These are phyloP conservation scores for Fraxinus latifolia DNA, from an alignment of 305 asterid species.

Conservation along the genomic window DNA sequence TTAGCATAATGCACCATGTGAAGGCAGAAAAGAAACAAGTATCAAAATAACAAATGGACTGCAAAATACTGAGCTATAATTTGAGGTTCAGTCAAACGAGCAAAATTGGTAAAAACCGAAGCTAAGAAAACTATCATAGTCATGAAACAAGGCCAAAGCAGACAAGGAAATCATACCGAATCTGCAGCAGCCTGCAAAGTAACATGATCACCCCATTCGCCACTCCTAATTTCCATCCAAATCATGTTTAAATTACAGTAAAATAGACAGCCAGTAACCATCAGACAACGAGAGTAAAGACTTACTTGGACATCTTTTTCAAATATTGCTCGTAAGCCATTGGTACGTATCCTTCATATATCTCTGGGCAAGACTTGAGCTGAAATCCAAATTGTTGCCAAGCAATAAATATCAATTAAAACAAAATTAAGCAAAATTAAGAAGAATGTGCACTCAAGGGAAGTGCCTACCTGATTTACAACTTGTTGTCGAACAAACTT, in stretches of 20 bases:
- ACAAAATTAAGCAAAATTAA: slow-evolving; percentile 16
- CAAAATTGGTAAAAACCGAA: not conserved
- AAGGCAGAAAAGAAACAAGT: not conserved
- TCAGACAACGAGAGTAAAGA: slow-evolving; percentile 20
- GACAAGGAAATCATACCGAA: slow-evolving; percentile 44
- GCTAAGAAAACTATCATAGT: not conserved
- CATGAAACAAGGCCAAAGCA: not conserved
- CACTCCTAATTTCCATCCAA: slow-evolving; percentile 46
- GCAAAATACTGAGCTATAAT: not conserved
- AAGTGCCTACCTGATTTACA: slow-evolving; percentile 67
- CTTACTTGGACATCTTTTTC: slow-evolving; percentile 79
- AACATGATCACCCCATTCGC: slow-evolving; percentile 99
- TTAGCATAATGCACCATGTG: not conserved
- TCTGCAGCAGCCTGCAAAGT: slow-evolving; percentile 94
- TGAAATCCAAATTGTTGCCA: slow-evolving; percentile 37
- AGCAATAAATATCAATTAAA: slow-evolving; percentile 26
- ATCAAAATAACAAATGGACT: not conserved
- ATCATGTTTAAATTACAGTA: slow-evolving; percentile 23
- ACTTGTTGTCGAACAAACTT: slow-evolving; percentile 82
- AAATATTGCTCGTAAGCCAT: slow-evolving; percentile 78
- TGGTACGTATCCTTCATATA: slow-evolving; percentile 85
- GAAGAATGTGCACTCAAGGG: slow-evolving; percentile 7
- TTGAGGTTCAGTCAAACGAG: not conserved
- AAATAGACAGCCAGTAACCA: slow-evolving; percentile 19
- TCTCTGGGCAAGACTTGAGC: slow-evolving; percentile 73